phyloP scores from a whole-genome alignment of 1,284 basidiomycete species.

The Ustilago tritici region DNA sequence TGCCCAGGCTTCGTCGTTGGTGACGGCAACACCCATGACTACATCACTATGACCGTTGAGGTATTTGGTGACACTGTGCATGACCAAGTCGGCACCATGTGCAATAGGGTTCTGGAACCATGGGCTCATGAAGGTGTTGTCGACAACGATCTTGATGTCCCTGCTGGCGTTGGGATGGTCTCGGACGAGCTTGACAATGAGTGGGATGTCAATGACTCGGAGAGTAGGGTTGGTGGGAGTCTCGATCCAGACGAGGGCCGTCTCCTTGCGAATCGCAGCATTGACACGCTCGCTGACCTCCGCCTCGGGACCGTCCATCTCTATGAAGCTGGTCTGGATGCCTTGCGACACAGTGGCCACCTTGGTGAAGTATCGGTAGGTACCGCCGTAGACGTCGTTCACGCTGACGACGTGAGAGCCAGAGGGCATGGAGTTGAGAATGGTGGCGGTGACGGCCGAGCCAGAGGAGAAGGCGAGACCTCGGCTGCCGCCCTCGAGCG shows the following conservation, averaged over 20 bases:
- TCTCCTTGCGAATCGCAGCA: constrained; percentile 78
- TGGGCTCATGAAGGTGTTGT: constrained; percentile 78
- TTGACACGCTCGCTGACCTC: constrained; percentile 76
- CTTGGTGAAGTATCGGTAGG: constrained; percentile 79
- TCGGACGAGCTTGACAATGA: constrained; percentile 74
- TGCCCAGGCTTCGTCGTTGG: constrained; percentile 56
- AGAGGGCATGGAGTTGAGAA: constrained; percentile 78
- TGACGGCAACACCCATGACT: constrained; percentile 63
- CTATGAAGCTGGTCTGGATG: constrained; percentile 84
- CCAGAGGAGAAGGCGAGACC: constrained; percentile 84
- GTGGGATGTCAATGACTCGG: constrained; percentile 81
- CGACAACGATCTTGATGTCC: constrained; percentile 57
- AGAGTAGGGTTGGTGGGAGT: constrained; percentile 95
- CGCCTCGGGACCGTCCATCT: constrained; percentile 73
- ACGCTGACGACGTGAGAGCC: constrained; percentile 82
- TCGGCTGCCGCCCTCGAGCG: constrained; percentile 75
- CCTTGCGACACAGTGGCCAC: constrained; percentile 81
- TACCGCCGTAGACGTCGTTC: constrained; percentile 81
- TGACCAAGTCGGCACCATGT: constrained; percentile 84
- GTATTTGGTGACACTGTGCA: constrained; percentile 81
- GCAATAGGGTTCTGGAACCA: constrained; percentile 90
- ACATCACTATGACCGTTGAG: constrained; percentile 89
- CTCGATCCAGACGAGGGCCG: constrained; percentile 98
- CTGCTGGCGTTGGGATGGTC: constrained; percentile 77
- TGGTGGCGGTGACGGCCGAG: constrained; percentile 85